Evolutionary conservation across 23 red algal genomes (phyloP).

Genomic region (Pyropia yezoensis): DNA sequence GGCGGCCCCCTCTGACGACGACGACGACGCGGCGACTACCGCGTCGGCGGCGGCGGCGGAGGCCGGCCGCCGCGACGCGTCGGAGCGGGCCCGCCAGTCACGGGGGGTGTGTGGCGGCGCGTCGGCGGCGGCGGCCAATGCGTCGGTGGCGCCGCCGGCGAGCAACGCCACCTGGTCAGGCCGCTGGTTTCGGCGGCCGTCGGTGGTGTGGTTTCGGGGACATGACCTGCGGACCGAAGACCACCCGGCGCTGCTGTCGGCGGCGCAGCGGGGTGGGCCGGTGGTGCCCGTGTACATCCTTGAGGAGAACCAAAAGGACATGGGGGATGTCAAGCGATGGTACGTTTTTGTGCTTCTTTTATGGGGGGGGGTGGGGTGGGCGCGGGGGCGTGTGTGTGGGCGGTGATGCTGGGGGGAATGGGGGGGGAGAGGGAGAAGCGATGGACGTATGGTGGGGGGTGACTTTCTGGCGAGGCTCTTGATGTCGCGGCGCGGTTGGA

Average conservation of each 20-base stretch:
- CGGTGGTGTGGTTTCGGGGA: constrained; percentile 90
- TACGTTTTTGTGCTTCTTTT: too few species aligned
- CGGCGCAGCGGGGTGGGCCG: constrained; percentile 68
- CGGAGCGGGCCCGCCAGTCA: neutral
- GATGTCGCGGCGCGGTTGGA: too few species aligned
- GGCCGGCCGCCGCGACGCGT: neutral
- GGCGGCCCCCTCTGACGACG: too few species aligned
- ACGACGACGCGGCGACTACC: too few species aligned
- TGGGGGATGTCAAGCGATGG: too few species aligned
- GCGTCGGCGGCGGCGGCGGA: too few species aligned
- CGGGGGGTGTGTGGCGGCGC: neutral
- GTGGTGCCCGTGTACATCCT: constrained; percentile 74
- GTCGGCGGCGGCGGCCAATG: constrained; percentile 5
- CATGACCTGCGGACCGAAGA: constrained; percentile 91
- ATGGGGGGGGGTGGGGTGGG: too few species aligned
- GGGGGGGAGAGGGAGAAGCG: too few species aligned
- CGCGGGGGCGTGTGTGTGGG: too few species aligned
- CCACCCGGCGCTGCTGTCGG: constrained; percentile 75
- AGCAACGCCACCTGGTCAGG: neutral
- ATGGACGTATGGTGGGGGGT: too few species aligned
- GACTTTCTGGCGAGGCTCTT: too few species aligned
- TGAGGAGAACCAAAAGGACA: constrained; percentile 3
- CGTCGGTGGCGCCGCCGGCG: neutral
- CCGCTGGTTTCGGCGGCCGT: constrained; percentile 55
- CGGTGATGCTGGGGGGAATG: too few species aligned